These are phyloP conservation scores for Candida wancherniae DNA, from an alignment of 805 yeast species.

Conservation along the genomic window DNA sequence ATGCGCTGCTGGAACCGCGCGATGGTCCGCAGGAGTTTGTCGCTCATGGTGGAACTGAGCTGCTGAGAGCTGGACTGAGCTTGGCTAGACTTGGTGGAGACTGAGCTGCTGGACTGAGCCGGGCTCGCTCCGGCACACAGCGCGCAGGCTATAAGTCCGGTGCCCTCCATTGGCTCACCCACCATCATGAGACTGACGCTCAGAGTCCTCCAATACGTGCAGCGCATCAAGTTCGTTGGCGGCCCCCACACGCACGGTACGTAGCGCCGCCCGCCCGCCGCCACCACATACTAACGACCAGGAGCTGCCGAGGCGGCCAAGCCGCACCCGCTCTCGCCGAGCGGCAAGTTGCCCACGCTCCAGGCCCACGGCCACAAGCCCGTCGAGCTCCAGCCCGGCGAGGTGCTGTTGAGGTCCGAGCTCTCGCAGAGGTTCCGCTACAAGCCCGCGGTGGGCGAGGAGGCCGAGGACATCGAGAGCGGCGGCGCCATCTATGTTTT, in stretches of 20 bases:
- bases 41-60: conserved; percentile 19
- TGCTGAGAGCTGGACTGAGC: no score
- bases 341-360: conserved; percentile 38
- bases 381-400: conserved; percentile 39
- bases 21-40: conserved; percentile 54
- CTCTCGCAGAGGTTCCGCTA: conserved; percentile 76
- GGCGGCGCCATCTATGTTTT: no score
- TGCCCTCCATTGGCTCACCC: not conserved
- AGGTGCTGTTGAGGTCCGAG: conserved; percentile 50
- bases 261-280: conserved; percentile 1
- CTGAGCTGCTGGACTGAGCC: not conserved
- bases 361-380: conserved; percentile 22
- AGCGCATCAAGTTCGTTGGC: conserved; percentile 83
- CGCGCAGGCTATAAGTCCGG: not conserved
- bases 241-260: conserved; percentile 52
- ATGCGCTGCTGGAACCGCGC: conserved; percentile 67
- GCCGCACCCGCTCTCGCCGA: conserved; percentile 39
- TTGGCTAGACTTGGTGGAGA: no score
- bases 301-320: conserved; percentile 11
- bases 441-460: conserved; percentile 54
- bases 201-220: conserved; percentile 45
- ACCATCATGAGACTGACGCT: conserved; percentile 31
- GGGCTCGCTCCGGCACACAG: conserved; percentile 7
- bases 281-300: conserved; percentile 5
- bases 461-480: conserved; percentile 68